Evolutionary conservation across 495 filamentous ascomycete species (phyloP).

Genomic region (Penicillium goetzii): DNA sequence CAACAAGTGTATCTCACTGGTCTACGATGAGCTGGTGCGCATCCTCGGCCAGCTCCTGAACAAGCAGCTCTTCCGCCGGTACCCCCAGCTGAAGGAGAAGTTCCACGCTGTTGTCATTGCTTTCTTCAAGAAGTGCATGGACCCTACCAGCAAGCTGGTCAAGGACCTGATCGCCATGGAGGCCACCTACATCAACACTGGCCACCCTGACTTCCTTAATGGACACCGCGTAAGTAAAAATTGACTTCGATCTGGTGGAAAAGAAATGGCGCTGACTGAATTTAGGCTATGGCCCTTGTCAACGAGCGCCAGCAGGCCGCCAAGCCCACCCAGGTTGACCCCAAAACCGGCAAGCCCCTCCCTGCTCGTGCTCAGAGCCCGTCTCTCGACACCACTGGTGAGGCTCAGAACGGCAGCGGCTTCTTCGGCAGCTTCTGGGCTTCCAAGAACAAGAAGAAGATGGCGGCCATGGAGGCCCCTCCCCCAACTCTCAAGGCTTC

Average conservation of each 20-base stretch:
- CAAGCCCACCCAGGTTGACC: constrained; percentile 95
- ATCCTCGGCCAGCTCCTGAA: constrained; percentile 88
- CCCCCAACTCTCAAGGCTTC: constrained; percentile 92
- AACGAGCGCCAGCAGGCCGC: constrained; percentile 80
- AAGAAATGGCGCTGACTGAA: constrained; percentile 12
- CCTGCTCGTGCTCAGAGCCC: constrained; percentile 75
- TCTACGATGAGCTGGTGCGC: constrained; percentile 97
- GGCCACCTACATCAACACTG: constrained; percentile 96
- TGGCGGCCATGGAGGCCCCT: constrained; percentile 97
- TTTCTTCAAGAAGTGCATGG: constrained; percentile 98
- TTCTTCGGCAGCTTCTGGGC: constrained; percentile 99
- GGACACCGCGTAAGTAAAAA: constrained; percentile 70
- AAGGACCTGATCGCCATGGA: constrained; percentile 94
- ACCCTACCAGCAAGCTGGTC: constrained; percentile 96
- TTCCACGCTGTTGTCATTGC: constrained; percentile 90
- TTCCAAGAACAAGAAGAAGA: constrained; percentile 99
- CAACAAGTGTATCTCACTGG: constrained; percentile 92
- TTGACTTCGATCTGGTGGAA: constrained; percentile 8
- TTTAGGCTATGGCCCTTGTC: constrained; percentile 92
- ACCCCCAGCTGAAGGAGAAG: constrained; percentile 93
- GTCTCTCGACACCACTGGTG: constrained; percentile 57
- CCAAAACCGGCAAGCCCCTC: constrained; percentile 96
- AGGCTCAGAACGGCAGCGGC: constrained; percentile 64
- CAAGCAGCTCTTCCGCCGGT: constrained; percentile 89
- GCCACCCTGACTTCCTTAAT: constrained; percentile 97